These are phyloP conservation scores for Tulasnella sp. DNA, from an alignment of 768 basidiomycete species.

Conservation along the genomic window DNA sequence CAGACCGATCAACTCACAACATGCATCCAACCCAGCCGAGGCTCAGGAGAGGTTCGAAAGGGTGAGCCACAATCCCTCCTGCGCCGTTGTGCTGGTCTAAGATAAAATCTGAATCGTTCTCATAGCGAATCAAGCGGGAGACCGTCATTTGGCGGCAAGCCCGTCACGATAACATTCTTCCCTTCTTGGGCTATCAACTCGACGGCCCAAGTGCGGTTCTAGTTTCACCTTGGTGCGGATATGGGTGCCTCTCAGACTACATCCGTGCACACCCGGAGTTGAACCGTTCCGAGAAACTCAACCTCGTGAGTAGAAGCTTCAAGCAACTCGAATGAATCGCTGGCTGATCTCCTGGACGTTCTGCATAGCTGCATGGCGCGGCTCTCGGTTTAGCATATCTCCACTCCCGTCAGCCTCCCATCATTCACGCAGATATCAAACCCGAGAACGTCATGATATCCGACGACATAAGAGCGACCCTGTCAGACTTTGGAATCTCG, in stretches of 20 bases:
- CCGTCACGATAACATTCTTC: background rate
- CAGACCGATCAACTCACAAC: background rate
- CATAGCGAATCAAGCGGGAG: background rate
- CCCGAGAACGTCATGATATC: background rate
- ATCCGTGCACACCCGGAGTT: background rate
- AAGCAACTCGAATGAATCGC: background rate
- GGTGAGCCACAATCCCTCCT: background rate
- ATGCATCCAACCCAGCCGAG: background rate
- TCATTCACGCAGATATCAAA: conserved; percentile 13
- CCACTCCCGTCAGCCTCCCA: conserved; percentile 5
- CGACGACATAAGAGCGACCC: background rate
- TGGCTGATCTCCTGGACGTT: background rate
- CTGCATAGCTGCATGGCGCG: background rate
- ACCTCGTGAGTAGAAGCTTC: background rate
- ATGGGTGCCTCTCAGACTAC: background rate
- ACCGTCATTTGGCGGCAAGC: background rate
- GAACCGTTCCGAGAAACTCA: background rate
- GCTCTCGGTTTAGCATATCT: background rate
- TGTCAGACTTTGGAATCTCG: background rate
- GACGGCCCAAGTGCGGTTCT: background rate
- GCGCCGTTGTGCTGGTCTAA: background rate
- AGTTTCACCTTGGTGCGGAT: background rate
- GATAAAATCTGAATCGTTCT: background rate
- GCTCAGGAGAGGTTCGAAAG: background rate
- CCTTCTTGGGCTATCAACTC: background rate